Conservation (phyloP, 2,329 filamentous ascomycete genomes). For the Celoporthe dispersa region DNA sequence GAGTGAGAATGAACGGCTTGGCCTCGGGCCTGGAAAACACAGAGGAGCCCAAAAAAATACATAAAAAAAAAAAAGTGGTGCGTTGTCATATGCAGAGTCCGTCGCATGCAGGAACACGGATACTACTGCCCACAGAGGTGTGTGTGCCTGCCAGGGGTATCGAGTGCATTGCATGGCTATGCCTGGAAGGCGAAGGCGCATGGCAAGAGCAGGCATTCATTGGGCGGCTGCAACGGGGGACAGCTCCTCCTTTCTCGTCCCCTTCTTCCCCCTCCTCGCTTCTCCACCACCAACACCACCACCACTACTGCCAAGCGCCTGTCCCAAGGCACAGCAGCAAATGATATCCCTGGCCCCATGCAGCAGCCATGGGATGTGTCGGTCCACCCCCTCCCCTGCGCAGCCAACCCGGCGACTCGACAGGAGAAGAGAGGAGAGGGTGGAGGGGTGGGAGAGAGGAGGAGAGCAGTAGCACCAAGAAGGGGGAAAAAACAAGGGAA, state of each 20-base stretch:
- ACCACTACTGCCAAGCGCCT: too few relatives aligned
- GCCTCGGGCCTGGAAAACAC: neutral
- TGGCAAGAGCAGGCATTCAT: neutral
- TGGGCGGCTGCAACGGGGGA: neutral
- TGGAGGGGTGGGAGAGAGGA: too few relatives aligned
- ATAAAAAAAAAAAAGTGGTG: neutral
- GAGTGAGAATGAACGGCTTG: too few relatives aligned
- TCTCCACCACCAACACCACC: too few relatives aligned
- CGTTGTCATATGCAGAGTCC: conserved; percentile 2
- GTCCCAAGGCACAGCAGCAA: too few relatives aligned
- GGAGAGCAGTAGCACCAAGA: too few relatives aligned
- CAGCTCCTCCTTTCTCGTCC: neutral
- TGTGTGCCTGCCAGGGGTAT: neutral
- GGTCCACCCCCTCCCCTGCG: too few relatives aligned
- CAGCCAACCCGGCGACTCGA: too few relatives aligned
- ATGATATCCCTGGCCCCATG: too few relatives aligned
- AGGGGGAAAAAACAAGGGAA: too few relatives aligned
- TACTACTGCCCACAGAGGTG: neutral
- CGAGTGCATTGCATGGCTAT: neutral
- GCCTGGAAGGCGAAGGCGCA: neutral
- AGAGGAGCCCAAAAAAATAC: neutral
- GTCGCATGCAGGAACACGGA: conserved; percentile 5
- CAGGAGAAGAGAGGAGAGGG: too few relatives aligned
- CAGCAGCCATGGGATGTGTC: too few relatives aligned
- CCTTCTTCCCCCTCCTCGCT: neutral